Conservation (phyloP, 108 stramenopile genomes). For the Nitzschia sp. region DNA sequence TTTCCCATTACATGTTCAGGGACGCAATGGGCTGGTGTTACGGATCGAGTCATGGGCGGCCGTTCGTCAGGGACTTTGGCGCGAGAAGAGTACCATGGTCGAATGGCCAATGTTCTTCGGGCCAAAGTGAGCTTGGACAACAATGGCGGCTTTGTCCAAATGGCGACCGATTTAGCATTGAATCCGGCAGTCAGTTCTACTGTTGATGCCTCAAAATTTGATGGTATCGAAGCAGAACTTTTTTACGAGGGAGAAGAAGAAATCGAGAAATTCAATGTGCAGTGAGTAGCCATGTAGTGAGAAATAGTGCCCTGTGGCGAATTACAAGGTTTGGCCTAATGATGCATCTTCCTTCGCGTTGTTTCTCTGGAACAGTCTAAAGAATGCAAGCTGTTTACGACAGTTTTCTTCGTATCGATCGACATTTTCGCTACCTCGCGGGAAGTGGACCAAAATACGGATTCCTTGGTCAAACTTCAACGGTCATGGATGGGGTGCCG, state of each 20-base stretch:
- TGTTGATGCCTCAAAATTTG: slow-evolving; percentile 68
- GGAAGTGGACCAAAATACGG: slow-evolving; percentile 58
- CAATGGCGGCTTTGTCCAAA: slow-evolving; percentile 80
- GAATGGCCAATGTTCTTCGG: slow-evolving; percentile 51
- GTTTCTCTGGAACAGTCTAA: slow-evolving; percentile 35
- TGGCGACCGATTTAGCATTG: slow-evolving; percentile 72
- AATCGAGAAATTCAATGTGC: slow-evolving; percentile 68
- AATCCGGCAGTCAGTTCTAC: slow-evolving; percentile 45
- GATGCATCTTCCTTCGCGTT: no score
- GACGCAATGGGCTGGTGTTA: slow-evolving; percentile 67
- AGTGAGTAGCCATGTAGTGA: slow-evolving; percentile 69
- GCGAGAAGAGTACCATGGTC: slow-evolving; percentile 36
- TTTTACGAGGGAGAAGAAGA: slow-evolving; percentile 42
- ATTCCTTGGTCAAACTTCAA: slow-evolving; percentile 61
- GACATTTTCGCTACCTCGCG: slow-evolving; percentile 43
- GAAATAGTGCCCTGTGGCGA: background rate
- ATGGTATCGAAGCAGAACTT: slow-evolving; percentile 78
- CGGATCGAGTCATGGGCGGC: slow-evolving; percentile 80
- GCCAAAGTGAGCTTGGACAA: slow-evolving; percentile 65
- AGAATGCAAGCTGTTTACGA: slow-evolving; percentile 55
- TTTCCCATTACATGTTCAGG: slow-evolving; percentile 80
- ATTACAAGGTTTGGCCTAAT: background rate
- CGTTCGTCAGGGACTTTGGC: slow-evolving; percentile 35
- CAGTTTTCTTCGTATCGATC: slow-evolving; percentile 64
- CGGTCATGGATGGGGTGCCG: slow-evolving; percentile 64